Percentiles rank a stretch among this genome's conserved stretches.
These are phyloP conservation scores for Aspergillus piperis DNA, from an alignment of 2,329 filamentous ascomycete species.

Conservation along the genomic window DNA sequence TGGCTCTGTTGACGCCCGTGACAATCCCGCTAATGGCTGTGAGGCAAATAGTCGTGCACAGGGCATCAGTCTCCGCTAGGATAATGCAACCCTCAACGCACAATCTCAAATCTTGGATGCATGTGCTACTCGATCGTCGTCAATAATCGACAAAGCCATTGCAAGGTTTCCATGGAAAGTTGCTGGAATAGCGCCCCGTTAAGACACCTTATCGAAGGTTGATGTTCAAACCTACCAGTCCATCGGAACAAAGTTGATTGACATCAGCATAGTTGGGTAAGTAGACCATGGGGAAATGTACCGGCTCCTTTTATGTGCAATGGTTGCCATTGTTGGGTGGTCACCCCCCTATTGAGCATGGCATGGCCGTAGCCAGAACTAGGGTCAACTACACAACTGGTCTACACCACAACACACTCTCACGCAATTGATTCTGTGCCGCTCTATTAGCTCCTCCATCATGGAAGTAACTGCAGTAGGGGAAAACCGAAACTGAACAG, in stretches of 20 bases:
- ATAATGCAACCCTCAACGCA: neutral
- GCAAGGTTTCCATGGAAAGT: slow-evolving; percentile 6
- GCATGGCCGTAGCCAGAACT: neutral
- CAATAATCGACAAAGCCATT: slow-evolving; percentile 15
- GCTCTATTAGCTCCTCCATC: neutral
- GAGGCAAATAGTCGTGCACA: slow-evolving; percentile 5
- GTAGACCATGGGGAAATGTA: neutral
- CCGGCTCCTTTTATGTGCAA: neutral
- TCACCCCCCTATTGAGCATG: neutral
- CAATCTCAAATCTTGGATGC: slow-evolving; percentile 6
- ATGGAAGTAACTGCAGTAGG: neutral
- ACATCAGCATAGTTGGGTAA: neutral
- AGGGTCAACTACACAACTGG: neutral
- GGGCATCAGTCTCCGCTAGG: slow-evolving; percentile 2
- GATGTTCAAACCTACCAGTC: neutral
- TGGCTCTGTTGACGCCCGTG: neutral
- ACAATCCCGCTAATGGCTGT: slow-evolving; percentile 1
- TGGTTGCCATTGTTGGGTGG: neutral
- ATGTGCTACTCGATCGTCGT: slow-evolving; percentile 9
- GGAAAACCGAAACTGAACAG: neutral
- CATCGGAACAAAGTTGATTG: neutral
- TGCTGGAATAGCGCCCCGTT: neutral
- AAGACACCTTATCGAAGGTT: neutral
- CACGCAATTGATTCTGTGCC: neutral
- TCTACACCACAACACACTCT: neutral